A percentile compares a stretch with the other conserved stretches of the same genome.
Evolutionary conservation across 148 eudicot species (phyloP).

Genomic region (Rhododendron griersonianum): DNA sequence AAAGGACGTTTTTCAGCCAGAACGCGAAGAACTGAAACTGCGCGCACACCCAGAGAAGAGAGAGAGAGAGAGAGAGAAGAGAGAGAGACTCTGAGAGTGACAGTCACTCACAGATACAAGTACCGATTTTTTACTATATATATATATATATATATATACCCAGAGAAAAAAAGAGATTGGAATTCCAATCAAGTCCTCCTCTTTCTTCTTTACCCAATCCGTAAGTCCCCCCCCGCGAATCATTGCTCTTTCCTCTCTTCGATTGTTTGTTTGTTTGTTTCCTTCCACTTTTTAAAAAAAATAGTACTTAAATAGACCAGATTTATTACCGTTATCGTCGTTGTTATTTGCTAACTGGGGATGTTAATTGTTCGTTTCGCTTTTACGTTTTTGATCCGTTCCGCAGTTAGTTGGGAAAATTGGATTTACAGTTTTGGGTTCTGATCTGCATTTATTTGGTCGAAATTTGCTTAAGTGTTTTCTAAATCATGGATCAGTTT

Average conservation of each 20-base stretch:
- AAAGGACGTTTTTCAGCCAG: conserved; percentile 19
- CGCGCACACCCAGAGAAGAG: not conserved
- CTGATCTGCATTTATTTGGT: conserved; percentile 5
- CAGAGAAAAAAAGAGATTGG: not conserved
- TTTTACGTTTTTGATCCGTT: not conserved
- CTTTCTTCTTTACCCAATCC: conserved; percentile 37
- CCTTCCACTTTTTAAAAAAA: not conserved
- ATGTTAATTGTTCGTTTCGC: conserved; percentile 10
- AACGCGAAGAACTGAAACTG: conserved; percentile 21
- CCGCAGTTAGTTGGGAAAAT: not conserved
- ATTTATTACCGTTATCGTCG: conserved; percentile 22
- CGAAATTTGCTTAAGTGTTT: conserved; percentile 21
- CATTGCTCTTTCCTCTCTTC: conserved; percentile 9
- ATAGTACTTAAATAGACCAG: conserved; percentile 4
- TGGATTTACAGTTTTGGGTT: not conserved
- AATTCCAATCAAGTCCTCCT: conserved; percentile 15
- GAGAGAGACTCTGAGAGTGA: conserved; percentile 5
- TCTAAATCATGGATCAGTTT: conserved; percentile 17
- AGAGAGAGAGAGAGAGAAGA: conserved; percentile 7
- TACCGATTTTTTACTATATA: not conserved
- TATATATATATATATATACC: not conserved
- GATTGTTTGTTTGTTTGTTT: conserved; percentile 1
- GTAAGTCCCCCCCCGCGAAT: conserved; percentile 33
- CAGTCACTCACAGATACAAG: not conserved
- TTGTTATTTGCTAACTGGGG: conserved; percentile 4